A percentile compares a stretch with the other conserved stretches of the same genome.
phyloP scores from a whole-genome alignment of 257 asterid species.

The Jacaranda copaia region DNA sequence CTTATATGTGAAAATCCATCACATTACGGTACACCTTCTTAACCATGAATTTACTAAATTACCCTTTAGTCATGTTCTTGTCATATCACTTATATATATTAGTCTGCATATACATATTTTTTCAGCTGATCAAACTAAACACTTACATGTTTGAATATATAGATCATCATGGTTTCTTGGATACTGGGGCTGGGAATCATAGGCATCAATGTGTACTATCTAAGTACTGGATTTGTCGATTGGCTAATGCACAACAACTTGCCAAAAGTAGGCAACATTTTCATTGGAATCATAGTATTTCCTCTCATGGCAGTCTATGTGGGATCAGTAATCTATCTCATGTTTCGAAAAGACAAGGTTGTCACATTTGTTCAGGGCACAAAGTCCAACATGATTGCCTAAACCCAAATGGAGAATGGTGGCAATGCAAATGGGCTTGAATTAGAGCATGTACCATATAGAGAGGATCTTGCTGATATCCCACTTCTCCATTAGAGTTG shows the following conservation, averaged over 20 bases:
- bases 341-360: constrained; percentile 78
- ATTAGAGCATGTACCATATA: constrained; percentile 51
- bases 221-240: constrained; percentile 67
- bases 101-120: too few species aligned
- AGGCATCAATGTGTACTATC: constrained; percentile 82
- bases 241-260: constrained; percentile 73
- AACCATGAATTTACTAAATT: too few species aligned
- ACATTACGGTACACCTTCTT: too few species aligned
- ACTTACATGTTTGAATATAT: too few species aligned
- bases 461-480: constrained; percentile 72
- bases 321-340: constrained; percentile 71
- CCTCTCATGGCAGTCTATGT: constrained; percentile 78
- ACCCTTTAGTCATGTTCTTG: too few species aligned
- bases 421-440: constrained; percentile 33
- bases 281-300: constrained; percentile 74
- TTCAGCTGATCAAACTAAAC: too few species aligned
- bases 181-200: constrained; percentile 80
- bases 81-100: too few species aligned
- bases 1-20: too few species aligned
- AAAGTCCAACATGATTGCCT: constrained; percentile 46
- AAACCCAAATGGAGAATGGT: constrained; percentile 58
- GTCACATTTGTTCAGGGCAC: constrained; percentile 64
- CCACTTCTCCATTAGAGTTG: constrained; percentile 50
- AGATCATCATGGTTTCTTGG: constrained; percentile 87
- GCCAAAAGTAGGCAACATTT: constrained; percentile 72